Evolutionary conservation across 495 filamentous ascomycete genomes (phyloP).

Genomic region (Hypoxylon intermedium): DNA sequence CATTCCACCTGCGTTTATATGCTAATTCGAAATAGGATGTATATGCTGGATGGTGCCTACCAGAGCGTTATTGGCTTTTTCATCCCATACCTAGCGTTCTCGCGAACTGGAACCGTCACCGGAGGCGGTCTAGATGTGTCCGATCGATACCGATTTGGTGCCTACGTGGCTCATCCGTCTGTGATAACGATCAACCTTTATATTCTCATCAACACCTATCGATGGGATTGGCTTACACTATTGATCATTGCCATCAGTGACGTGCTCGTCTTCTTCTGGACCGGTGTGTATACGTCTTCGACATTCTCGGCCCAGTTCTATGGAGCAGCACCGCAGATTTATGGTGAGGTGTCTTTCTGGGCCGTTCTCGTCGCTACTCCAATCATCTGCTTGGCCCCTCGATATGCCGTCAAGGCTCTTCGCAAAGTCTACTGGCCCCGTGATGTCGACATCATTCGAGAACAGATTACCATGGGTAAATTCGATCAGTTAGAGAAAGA

Average conservation of each 20-base stretch:
- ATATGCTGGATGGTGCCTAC: constrained; percentile 95
- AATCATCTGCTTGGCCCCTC: constrained; percentile 80
- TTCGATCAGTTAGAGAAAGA: constrained; percentile 70
- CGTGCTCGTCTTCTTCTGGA: constrained; percentile 94
- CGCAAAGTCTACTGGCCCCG: constrained; percentile 93
- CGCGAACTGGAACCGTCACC: constrained; percentile 69
- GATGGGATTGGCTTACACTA: constrained; percentile 95
- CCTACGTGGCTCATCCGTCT: constrained; percentile 78
- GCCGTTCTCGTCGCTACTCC: constrained; percentile 75
- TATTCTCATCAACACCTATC: constrained; percentile 92
- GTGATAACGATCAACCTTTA: constrained; percentile 90
- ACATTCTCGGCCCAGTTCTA: constrained; percentile 74
- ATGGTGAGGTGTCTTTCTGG: constrained; percentile 86
- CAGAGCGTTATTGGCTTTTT: constrained; percentile 93
- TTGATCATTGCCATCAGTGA: constrained; percentile 82
- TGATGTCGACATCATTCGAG: constrained; percentile 95
- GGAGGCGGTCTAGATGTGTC: constrained; percentile 72
- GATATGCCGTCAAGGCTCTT: constrained; percentile 81
- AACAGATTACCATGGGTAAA: constrained; percentile 81
- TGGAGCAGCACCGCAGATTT: constrained; percentile 77
- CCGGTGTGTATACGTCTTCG: constrained; percentile 83
- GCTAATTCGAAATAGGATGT: constrained; percentile 66
- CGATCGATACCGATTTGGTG: constrained; percentile 81
- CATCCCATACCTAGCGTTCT: constrained; percentile 84
- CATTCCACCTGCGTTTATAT: constrained; percentile 15